A percentile compares a stretch with the other conserved stretches of the same genome.
These are phyloP conservation scores for Porcisia hertigi DNA, from an alignment of 208 protist genomes.

Conservation along the genomic window DNA sequence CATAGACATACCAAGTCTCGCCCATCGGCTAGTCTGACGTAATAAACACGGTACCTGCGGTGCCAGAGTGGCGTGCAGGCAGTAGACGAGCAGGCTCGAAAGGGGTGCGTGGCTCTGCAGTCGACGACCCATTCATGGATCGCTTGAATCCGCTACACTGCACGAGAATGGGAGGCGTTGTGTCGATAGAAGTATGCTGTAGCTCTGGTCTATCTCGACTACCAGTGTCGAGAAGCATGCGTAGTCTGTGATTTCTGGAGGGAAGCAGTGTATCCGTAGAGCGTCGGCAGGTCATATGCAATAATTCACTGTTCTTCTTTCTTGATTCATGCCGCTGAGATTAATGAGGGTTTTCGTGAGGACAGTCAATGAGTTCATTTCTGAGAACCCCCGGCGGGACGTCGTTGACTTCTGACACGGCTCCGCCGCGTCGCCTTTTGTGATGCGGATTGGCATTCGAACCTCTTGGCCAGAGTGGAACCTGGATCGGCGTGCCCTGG, in stretches of 20 bases:
- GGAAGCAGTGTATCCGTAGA: slow-evolving; percentile 84
- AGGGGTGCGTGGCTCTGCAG: slow-evolving; percentile 88
- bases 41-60: slow-evolving; percentile 53
- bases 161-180: slow-evolving; percentile 81
- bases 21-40: neutral
- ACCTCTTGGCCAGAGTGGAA: slow-evolving; percentile 23
- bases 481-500: slow-evolving; percentile 38
- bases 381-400: slow-evolving; percentile 25
- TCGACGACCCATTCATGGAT: slow-evolving; percentile 85
- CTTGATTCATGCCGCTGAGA: slow-evolving; percentile 92
- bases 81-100: slow-evolving; percentile 50
- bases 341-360: slow-evolving; percentile 76
- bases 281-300: slow-evolving; percentile 53
- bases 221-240: slow-evolving; percentile 89
- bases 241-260: slow-evolving; percentile 95
- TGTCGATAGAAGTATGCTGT: slow-evolving; percentile 93
- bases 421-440: slow-evolving; percentile 11
- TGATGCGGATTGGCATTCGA: slow-evolving; percentile 41
- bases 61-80: slow-evolving; percentile 90
- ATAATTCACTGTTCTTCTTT: slow-evolving; percentile 87
- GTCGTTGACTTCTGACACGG: slow-evolving; percentile 13
- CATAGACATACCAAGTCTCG: neutral
- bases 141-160: slow-evolving; percentile 95
- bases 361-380: slow-evolving; percentile 43
- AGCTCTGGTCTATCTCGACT: slow-evolving; percentile 71